A percentile compares a stretch with the other conserved stretches of the same genome.
Evolutionary conservation across 2,329 filamentous ascomycete species (phyloP).

Genomic region (Stemphylium beticola): DNA sequence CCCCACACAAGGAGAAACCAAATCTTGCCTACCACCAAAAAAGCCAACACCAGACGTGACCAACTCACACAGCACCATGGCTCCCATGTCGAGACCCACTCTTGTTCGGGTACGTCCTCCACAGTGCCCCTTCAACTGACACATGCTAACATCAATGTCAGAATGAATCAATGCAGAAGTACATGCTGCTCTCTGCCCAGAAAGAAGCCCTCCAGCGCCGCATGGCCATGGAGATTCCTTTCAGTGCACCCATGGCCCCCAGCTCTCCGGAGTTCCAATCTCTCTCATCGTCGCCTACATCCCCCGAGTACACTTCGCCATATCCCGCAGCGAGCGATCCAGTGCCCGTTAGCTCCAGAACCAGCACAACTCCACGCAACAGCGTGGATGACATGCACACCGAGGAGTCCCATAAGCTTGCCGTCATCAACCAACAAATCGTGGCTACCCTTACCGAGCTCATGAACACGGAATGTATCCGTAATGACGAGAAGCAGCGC

Average conservation of each 20-base stretch:
- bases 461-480: slow-evolving; percentile 60
- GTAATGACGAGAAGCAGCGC: slow-evolving; percentile 53
- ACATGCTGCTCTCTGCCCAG: slow-evolving; percentile 50
- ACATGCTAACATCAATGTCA: slow-evolving; percentile 19
- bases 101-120: slow-evolving; percentile 28
- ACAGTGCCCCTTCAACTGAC: background rate
- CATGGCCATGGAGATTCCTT: slow-evolving; percentile 46
- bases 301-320: slow-evolving; percentile 32
- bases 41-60: slow-evolving; percentile 3
- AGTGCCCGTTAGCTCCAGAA: slow-evolving; percentile 25
- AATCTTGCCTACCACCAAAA: slow-evolving; percentile 5
- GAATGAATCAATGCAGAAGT: slow-evolving; percentile 48
- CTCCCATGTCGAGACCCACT: slow-evolving; percentile 28
- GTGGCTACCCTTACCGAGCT: slow-evolving; percentile 62
- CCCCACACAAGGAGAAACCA: slow-evolving; percentile 21
- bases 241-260: slow-evolving; percentile 39
- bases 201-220: slow-evolving; percentile 50
- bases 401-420: slow-evolving; percentile 55
- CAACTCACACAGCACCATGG: slow-evolving; percentile 17
- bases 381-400: slow-evolving; percentile 43
- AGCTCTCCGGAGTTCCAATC: slow-evolving; percentile 47
- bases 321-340: slow-evolving; percentile 35
- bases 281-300: slow-evolving; percentile 41
- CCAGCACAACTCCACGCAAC: slow-evolving; percentile 20
- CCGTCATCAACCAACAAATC: slow-evolving; percentile 59